Percentiles rank a stretch among this genome's conserved stretches.
These are phyloP conservation scores for Leishmania tropica DNA, from an alignment of 208 protist species.

Conservation along the genomic window DNA sequence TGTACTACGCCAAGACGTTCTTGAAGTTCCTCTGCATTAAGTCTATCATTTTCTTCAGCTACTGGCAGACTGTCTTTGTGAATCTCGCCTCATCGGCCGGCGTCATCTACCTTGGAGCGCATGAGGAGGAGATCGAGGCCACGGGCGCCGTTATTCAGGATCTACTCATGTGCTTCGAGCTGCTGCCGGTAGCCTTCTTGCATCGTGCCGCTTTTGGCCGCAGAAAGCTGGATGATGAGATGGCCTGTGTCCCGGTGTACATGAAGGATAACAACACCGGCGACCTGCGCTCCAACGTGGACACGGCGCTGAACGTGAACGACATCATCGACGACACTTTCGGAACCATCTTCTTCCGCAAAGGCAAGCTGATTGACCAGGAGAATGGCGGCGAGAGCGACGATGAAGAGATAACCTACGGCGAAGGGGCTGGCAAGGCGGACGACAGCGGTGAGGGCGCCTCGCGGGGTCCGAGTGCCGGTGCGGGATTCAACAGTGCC, in stretches of 20 bases:
- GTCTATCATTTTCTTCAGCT: conserved; percentile 90
- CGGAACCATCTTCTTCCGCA: conserved; percentile 83
- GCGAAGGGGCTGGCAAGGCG: conserved; percentile 18
- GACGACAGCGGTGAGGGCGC: conserved; percentile 16
- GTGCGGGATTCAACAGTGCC: neutral
- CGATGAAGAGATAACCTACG: conserved; percentile 33
- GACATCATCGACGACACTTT: conserved; percentile 85
- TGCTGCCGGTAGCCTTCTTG: conserved; percentile 79
- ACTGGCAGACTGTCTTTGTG: conserved; percentile 83
- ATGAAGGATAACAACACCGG: conserved; percentile 73
- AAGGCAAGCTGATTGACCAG: conserved; percentile 79
- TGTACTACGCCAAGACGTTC: conserved; percentile 85
- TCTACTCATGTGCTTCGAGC: conserved; percentile 87
- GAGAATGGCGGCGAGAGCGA: conserved; percentile 68
- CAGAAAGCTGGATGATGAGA: conserved; percentile 74
- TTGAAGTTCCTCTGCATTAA: conserved; percentile 91
- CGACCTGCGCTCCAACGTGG: conserved; percentile 70
- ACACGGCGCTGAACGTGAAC: conserved; percentile 74
- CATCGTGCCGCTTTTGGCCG: conserved; percentile 81
- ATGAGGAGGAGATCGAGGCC: conserved; percentile 44
- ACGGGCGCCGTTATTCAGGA: conserved; percentile 73
- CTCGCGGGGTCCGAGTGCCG: neutral
- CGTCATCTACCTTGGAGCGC: conserved; percentile 54
- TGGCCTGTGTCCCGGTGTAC: conserved; percentile 79
- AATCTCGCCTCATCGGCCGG: conserved; percentile 46